A percentile compares a stretch with the other conserved stretches of the same genome.
Evolutionary conservation across 2,329 filamentous ascomycete species (phyloP).

Genomic region (Hypoxylon sp.): DNA sequence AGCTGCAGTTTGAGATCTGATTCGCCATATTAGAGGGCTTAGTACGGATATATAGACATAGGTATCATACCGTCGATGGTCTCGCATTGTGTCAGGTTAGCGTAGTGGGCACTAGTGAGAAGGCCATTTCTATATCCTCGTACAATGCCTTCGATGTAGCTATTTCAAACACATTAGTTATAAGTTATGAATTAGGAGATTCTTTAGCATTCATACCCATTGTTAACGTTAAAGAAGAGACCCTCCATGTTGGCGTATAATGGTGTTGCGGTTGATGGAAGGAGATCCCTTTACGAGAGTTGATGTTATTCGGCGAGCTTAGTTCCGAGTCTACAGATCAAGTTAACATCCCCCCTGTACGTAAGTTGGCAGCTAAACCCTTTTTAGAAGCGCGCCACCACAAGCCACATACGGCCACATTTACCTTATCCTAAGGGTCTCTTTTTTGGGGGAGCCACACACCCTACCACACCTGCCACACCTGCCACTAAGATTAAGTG

Average conservation of each 20-base stretch:
- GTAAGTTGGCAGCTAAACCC: constrained; percentile 38
- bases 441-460: too few species aligned
- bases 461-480: too few species aligned
- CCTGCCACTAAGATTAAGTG: too few species aligned
- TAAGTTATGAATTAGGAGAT: not conserved
- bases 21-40: constrained; percentile 27
- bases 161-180: constrained; percentile 58
- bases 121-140: constrained; percentile 96
- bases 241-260: constrained; percentile 79
- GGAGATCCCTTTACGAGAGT: constrained; percentile 37
- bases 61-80: constrained; percentile 84
- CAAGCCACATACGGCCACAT: too few species aligned
- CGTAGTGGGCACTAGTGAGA: constrained; percentile 90
- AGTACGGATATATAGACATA: constrained; percentile 13
- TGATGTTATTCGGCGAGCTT: constrained; percentile 36
- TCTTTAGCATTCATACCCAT: constrained; percentile 73
- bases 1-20: constrained; percentile 98
- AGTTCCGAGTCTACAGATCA: too few species aligned
- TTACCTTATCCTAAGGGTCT: too few species aligned
- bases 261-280: constrained; percentile 39
- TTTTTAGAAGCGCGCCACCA: too few species aligned
- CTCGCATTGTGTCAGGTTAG: constrained; percentile 97
- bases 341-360: too few species aligned
- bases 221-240: constrained; percentile 93
- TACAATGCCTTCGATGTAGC: constrained; percentile 97